Base-by-base conservation (phyloP, 768 basidiomycete species). In the Xerocomus potaroensis region DNA sequence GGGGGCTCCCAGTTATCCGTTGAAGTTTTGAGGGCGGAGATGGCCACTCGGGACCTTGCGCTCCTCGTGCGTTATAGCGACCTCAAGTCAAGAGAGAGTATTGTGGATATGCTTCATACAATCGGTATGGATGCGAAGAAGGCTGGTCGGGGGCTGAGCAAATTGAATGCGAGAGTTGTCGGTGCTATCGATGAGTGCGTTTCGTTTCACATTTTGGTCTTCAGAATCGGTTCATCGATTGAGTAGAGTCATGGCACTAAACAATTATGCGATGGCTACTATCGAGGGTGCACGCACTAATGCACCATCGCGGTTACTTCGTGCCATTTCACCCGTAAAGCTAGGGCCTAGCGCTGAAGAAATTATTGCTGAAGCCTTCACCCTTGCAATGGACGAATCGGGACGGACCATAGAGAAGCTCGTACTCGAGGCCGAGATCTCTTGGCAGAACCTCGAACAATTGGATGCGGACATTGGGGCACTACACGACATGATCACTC, bases 131-230 rank as follows among this genome's bases (percentile, higher is more conserved):
- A 83, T 53, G 84, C 87, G 1, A 80, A 77, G 65, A 74, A 67
- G 49, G 73, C 81, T 1, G 79, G 79, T 3, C 67, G 76, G 26
- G 77, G 79, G 24, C 60, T 91, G 45, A 79, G 81, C 55, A 80
- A 68, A 57, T 68, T 91, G 33, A 75, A 76, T 29, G 69, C 87
- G 3, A 84, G 75, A 57, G 76, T 89, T n/a, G 75, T 78, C 29
- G 84, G 86, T 27, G 78, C 85, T 0, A 82, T 90, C 2, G 88
- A 91, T 50, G 79, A 69, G 87, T 87, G 46, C 59, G 81, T 65
- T n/a, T n/a, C 1, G 1, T 24, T n/a, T 10, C 14, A 1, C 8
- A 0, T 1, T 32, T 32, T 37, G 23, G 45, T 8, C 18, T 12
- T 10, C 39, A n/a, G 21, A 36, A 19, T 18, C 29, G 48, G 18